Conservation (phyloP, 1,284 basidiomycete species). For the Cutaneotrichosporon arboriforme region DNA sequence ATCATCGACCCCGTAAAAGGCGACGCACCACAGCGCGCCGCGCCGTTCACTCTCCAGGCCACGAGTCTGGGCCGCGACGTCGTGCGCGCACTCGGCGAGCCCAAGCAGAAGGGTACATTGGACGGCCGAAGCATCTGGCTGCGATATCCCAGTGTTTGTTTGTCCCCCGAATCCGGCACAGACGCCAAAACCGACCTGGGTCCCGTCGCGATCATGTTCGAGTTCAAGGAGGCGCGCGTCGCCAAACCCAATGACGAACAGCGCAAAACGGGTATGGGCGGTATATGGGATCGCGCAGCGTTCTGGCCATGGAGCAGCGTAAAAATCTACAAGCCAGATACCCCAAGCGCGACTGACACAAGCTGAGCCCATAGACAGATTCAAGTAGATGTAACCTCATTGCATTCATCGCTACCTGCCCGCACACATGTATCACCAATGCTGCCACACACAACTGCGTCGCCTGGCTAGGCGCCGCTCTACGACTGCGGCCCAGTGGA, state of each 20-base stretch:
- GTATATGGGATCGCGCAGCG: conserved; percentile 43
- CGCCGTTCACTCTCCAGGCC: conserved; percentile 51
- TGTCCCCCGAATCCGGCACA: neutral
- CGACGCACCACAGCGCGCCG: conserved; percentile 33
- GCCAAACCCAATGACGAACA: conserved; percentile 15
- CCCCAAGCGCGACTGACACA: too few species aligned
- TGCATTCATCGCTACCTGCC: neutral
- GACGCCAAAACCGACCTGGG: too few species aligned
- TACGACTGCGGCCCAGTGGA: too few species aligned
- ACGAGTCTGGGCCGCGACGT: conserved; percentile 68
- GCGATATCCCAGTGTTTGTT: conserved; percentile 66
- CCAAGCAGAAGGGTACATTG: conserved; percentile 82
- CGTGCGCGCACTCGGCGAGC: conserved; percentile 68
- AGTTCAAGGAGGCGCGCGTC: conserved; percentile 35
- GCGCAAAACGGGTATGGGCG: conserved; percentile 36
- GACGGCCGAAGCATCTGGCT: conserved; percentile 85
- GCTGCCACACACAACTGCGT: neutral
- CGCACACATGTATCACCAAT: too few species aligned
- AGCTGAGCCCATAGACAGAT: too few species aligned
- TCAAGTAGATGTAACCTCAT: neutral
- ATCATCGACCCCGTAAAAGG: conserved; percentile 1
- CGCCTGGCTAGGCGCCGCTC: conserved; percentile 9
- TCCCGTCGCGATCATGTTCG: conserved; percentile 36
- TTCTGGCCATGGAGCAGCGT: conserved; percentile 41
- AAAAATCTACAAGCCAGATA: conserved; percentile 32